These are phyloP conservation scores for Stephania cephalantha DNA, from an alignment of 164 flowering plant genomes.

Conservation along the genomic window DNA sequence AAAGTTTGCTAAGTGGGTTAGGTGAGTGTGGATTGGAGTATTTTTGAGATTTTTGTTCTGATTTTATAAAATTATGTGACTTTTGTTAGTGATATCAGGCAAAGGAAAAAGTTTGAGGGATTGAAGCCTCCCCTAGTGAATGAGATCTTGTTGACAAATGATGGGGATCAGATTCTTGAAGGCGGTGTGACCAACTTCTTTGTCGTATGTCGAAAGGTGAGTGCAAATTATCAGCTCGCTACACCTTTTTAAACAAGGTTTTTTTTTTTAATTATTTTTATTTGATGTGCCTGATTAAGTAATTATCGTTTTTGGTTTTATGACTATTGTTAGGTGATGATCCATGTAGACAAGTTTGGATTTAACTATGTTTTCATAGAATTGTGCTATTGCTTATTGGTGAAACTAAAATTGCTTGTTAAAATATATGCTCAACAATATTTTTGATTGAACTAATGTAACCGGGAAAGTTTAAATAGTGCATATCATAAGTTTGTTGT, in stretches of 20 bases:
- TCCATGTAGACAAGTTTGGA: too few species aligned
- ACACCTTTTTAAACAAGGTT: not conserved
- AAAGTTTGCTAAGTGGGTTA: slow-evolving; percentile 84
- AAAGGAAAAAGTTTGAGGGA: slow-evolving; percentile 69
- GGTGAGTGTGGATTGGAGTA: slow-evolving; percentile 35
- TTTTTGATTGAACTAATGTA: not conserved
- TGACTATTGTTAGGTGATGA: too few species aligned
- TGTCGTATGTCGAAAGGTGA: slow-evolving; percentile 63
- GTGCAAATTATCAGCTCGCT: slow-evolving; percentile 1
- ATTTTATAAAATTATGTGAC: not conserved
- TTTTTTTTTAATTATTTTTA: too few species aligned
- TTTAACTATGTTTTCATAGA: not conserved
- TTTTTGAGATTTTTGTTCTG: not conserved
- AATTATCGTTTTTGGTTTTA: not conserved
- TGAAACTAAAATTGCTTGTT: not conserved
- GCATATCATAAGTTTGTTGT: too few species aligned
- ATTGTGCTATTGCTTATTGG: not conserved
- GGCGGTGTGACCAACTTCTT: slow-evolving; percentile 79
- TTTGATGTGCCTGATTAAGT: not conserved
- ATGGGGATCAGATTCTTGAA: slow-evolving; percentile 80
- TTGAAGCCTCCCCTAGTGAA: slow-evolving; percentile 62
- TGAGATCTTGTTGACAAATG: slow-evolving; percentile 80
- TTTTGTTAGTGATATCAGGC: slow-evolving; percentile 26
- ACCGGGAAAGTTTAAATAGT: not conserved
- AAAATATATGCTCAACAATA: not conserved